Percentiles rank a stretch among this genome's conserved stretches.
Conservation (phyloP, 371 early-diverging fungal species). For the Basidiobolus meristosporus region DNA sequence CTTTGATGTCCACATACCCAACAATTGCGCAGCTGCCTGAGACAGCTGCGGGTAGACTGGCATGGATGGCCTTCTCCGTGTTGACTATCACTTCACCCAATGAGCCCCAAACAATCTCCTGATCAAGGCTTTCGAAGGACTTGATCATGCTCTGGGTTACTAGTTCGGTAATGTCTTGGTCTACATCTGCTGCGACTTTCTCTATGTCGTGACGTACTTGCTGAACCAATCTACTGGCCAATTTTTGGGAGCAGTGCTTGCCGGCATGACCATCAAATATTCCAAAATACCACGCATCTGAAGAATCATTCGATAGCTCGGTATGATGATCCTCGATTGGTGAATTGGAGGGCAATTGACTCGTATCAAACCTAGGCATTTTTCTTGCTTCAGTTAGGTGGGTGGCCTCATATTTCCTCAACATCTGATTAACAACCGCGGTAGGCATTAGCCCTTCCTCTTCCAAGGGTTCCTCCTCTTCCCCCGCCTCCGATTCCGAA, state of each 20-base stretch:
- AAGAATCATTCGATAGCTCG: neutral
- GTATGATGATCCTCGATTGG: neutral
- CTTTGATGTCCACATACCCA: slow-evolving; percentile 43
- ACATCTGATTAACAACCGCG: too few species aligned
- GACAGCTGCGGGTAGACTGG: slow-evolving; percentile 26
- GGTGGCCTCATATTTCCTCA: too few species aligned
- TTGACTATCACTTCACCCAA: slow-evolving; percentile 5
- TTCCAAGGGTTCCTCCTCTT: too few species aligned
- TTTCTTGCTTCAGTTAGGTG: too few species aligned
- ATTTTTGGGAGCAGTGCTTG: slow-evolving; percentile 20
- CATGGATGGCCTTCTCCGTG: slow-evolving; percentile 8
- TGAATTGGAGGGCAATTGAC: neutral
- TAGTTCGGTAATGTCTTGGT: slow-evolving; percentile 4
- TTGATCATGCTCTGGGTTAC: slow-evolving; percentile 18
- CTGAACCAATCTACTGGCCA: slow-evolving; percentile 10
- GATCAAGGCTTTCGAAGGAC: slow-evolving; percentile 29
- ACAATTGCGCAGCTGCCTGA: slow-evolving; percentile 63
- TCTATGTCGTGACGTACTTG: slow-evolving; percentile 8
- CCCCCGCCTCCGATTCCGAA: too few species aligned
- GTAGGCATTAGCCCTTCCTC: too few species aligned
- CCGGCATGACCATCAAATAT: slow-evolving; percentile 46
- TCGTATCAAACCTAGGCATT: neutral
- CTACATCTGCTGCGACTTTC: slow-evolving; percentile 1
- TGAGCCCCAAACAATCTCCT: slow-evolving; percentile 32
- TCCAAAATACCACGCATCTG: slow-evolving; percentile 10